Evolutionary conservation across 495 filamentous ascomycete species (phyloP), one percentile per base, ranked within the genome.

Genomic region (Penicillium ochrochloron): DNA sequence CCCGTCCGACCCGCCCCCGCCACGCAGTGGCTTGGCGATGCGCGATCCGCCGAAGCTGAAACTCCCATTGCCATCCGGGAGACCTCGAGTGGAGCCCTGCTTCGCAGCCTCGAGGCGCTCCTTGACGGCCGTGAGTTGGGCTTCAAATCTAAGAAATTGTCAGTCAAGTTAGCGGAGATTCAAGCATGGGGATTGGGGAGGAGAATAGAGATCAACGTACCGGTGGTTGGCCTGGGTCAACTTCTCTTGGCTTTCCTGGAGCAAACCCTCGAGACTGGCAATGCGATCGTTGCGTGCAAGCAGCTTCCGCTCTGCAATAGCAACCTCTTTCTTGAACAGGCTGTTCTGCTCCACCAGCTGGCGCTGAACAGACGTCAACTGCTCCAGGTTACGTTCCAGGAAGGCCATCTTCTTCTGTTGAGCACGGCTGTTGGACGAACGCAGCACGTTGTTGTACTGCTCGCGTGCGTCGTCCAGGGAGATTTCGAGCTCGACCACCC

Each of bases 391-490:
- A 72, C 95, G 90, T 79, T 99, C 96, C 48, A 99, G 80, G 87
- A 99, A 99, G 8, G 94, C 95, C 92, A 99, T 97, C 85, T 98
- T 99, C 88, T 99, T 99, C 78, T 98, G 95, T 79, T 99, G 95
- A 25, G 94, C 93, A 41, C 94, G 90, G 82, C 96, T 97, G 83
- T 98, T 98, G 59, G 92, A 96, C 21, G 91, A 91, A 34, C 94
- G 89, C 41, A 99, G 86, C 52, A 99, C 94, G 67, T 96, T 96
- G 81, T 98, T 97, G 78, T 99, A 99, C 77, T 98, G 95, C 80
- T 99, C 96, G 53, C 95, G 88, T 5, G 95, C 96, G 80, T 97
- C 93, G 71, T 99, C 95, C 34, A 99, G 82, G 27, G 91, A 95
- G 68, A 99, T 98, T 73, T 99, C 95, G 33, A 99, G 86, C 78